Conservation (phyloP, 257 asterid genomes). For the Solanum ossicruentum region DNA sequence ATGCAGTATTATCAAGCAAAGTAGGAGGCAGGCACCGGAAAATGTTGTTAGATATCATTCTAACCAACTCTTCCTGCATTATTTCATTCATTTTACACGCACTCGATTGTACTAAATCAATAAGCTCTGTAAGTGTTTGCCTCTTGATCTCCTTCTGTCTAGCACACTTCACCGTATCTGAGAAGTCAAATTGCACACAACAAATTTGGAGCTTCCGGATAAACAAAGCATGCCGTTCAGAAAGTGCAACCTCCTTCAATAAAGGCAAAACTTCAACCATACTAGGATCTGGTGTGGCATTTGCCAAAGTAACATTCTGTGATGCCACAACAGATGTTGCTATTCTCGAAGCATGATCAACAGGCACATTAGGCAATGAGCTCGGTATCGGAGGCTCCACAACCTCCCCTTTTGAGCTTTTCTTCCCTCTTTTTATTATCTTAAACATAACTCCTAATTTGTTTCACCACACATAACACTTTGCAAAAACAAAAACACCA, state of each 20-base stretch:
- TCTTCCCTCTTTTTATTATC: slow-evolving; percentile 54
- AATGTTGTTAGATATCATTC: slow-evolving; percentile 63
- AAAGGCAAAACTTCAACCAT: slow-evolving; percentile 62
- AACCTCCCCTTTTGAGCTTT: slow-evolving; percentile 37
- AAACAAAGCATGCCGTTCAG: slow-evolving; percentile 64
- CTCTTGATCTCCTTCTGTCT: slow-evolving; percentile 87
- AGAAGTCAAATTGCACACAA: slow-evolving; percentile 52
- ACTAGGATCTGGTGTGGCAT: slow-evolving; percentile 35
- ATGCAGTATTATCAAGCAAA: slow-evolving; percentile 46
- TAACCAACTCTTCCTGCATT: slow-evolving; percentile 78
- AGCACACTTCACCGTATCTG: slow-evolving; percentile 38
- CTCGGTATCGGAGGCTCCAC: slow-evolving; percentile 38
- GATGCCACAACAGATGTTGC: slow-evolving; percentile 23
- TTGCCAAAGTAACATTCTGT: slow-evolving; percentile 31
- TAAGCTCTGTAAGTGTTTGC: slow-evolving; percentile 74
- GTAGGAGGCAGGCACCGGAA: slow-evolving; percentile 79
- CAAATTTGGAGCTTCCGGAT: slow-evolving; percentile 61
- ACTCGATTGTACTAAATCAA: slow-evolving; percentile 62
- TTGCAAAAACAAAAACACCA: neutral
- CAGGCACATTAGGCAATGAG: neutral
- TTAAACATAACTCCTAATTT: slow-evolving; percentile 28
- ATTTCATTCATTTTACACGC: slow-evolving; percentile 71
- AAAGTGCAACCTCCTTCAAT: slow-evolving; percentile 58
- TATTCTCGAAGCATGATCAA: neutral
- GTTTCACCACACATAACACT: neutral